Base-by-base conservation (phyloP, 306 rosid genomes). In the Calophaca sinica region DNA sequence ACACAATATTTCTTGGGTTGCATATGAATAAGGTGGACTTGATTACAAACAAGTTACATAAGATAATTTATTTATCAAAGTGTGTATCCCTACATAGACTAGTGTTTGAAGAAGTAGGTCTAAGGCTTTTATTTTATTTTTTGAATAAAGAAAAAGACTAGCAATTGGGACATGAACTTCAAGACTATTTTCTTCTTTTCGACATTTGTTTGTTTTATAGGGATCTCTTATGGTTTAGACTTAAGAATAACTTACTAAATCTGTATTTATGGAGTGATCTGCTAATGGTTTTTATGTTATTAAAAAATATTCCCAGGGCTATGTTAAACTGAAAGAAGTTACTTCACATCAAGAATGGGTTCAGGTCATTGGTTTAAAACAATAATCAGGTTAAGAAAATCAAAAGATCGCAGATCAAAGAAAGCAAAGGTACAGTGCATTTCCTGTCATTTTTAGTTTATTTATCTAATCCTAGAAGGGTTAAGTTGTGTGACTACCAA, bases 331-430 rank as follows among this genome's bases (percentile, higher is more conserved):
- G 77, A 68, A 70, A 14, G 69, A 53, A 81, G 84, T 49, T 72
- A 62, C 67, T 61, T 61, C 39, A 65, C 48, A 31, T 70, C 69
- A 50, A 77, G 62, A 61, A 96, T 96, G 99, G 97, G 96, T 71
- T 90, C 99, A 67, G 99, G 99, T 76, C 59, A 79, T 74, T 96
- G 97, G 99, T 88, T 96, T 80, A 96, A 85, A 90, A 76, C 88
- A 7, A 85, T 92, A 52, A 82, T 87, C 67, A 83, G 84, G 51
- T 83, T 76, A 64, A 89, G 88, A 86, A 96, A 85, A 80, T 78
- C 87, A 12, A 92, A 86, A 78, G 15, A 39, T 13, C 62, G 91
- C 72, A 85, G 84, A 62, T 85, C 96, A 46, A 96, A 92, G 87
- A 87, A 80, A 86, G 53, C 54, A 49, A 92, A 88, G 97, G 98